Base-by-base conservation (phyloP, 2,329 filamentous ascomycete genomes). In the Colletotrichum abscissum region DNA sequence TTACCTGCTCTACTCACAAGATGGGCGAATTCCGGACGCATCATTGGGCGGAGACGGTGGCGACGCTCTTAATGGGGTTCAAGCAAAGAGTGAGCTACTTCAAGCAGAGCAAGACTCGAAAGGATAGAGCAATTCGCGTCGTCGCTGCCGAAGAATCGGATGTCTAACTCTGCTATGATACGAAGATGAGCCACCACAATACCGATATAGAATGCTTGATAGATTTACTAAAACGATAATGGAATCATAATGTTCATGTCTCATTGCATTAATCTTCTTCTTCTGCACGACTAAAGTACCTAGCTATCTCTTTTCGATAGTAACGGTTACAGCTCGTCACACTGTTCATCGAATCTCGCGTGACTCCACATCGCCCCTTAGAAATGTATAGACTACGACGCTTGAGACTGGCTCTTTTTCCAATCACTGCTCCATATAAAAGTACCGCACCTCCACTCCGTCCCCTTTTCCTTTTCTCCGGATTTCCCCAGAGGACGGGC, bases 381-480 rank as follows among this genome's bases (percentile, higher is more conserved):
- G 1, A 11, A 33, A 28, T 42, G 38, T 16, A 42, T 42, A 30
- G 56, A 16, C 5, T 26, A 59, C n/a, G 24, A 5, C 22, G 22
- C n/a, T 63, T 67, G 57, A 16, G 65, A 24, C 55, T 73, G 75
- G 9, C 67, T 75, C 5, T 79, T 79, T 26, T 81, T 88, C 89
- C 89, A 91, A 75, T 91, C 89, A 66, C 88, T 90, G 74, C 88
- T 90, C 91, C 89, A 91, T 38, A 92, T 95, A 78, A 98, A 98
- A 0, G 95, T 98, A 2, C 89, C 86, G 81, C 96, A 98, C 56
- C 94, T 90, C 94, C 95, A 98, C 79, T 97, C 88, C 0, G 95
- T 95, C 2, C 92, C 93, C 73, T 87, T 93, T 82, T 97, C 95
- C 80, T 97, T 97, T 77, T 93, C 90, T 0, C 95, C 97, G 28